Base-by-base conservation (phyloP, 140 eudicot genomes). In the Flaveria floridana region DNA sequence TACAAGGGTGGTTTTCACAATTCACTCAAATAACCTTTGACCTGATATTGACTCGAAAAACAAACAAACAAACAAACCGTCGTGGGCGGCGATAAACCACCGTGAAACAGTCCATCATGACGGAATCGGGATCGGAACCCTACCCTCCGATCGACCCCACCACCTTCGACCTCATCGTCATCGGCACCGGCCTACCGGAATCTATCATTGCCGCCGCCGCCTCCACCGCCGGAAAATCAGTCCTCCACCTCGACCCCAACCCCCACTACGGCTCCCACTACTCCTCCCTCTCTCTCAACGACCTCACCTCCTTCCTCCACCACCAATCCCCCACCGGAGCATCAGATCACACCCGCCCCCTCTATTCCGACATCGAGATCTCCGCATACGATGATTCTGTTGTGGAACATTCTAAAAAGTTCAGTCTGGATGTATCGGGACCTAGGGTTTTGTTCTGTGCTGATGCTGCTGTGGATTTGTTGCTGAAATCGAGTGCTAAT, bases 381-480 rank as follows among this genome's bases (percentile, higher is more conserved):
- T 51, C 61, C 20, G 30, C 73, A 4, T 55, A 72, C 74, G 85
- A 91, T n/a, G 65, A 81, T 8, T 82, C 76, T 2, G 74, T 76
- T 2, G 14, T 55, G 0, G 83, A 79, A 14, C 64, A 34, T 37
- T 81, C 87, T 48, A 76, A 88, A 12, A 91, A 82, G 73, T 88
- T 84, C 15, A 67, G 21, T 78, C 42, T 91, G 34, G 99, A 94
- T 68, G 72, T 94, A 72, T 75, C 82, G 1, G 99, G 97, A 51
- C 97, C 99, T 48, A 89, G 95, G 82, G 96, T 91, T 77, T 78
- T 94, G 81, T 86, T 90, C 74, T 90, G 97, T 77, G 90, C 95
- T 58, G 99, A 91, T 72, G 41, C 79, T 15, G 76, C 88, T 30
- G 89, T 91, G 52, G 83, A 88, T 78, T 79, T 94, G 78, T 28